Evolutionary conservation across 2,329 filamentous ascomycete species (phyloP).

Genomic region (Aspergillus japonicus): DNA sequence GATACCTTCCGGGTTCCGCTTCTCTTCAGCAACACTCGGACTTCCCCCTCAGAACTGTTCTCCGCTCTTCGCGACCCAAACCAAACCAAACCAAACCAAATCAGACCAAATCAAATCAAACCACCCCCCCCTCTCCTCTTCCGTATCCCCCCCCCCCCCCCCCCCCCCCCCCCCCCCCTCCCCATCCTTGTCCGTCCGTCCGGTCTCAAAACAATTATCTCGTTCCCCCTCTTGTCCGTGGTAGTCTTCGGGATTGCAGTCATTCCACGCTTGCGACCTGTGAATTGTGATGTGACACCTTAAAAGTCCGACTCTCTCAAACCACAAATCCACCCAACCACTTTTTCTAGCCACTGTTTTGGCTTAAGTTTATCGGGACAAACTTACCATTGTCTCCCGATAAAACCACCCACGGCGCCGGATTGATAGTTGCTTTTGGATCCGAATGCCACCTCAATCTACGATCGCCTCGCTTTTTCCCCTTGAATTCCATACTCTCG

Average conservation of each 20-base stretch:
- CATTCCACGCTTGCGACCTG: background rate
- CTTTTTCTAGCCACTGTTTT: background rate
- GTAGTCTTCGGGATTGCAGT: background rate
- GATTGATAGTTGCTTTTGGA: background rate
- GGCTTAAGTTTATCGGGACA: background rate
- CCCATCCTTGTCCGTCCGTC: background rate
- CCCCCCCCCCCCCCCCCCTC: background rate
- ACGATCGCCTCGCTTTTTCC: background rate
- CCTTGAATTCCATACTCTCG: background rate
- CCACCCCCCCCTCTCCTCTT: background rate
- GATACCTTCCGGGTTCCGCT: constrained; percentile 1
- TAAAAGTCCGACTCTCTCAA: background rate
- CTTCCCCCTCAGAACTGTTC: background rate
- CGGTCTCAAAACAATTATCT: background rate
- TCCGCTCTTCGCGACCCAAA: background rate
- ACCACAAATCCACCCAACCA: background rate
- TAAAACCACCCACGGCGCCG: background rate
- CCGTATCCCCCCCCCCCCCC: background rate
- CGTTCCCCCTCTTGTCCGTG: background rate
- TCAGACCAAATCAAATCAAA: too few species aligned
- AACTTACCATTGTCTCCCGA: background rate
- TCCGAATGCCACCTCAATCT: constrained; percentile 14
- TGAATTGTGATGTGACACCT: constrained; percentile 3
- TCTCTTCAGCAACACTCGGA: constrained; percentile 5
- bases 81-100: background rate